Evolutionary conservation across 179 eudicot genomes (phyloP).

Genomic region (Beta corolliflora): DNA sequence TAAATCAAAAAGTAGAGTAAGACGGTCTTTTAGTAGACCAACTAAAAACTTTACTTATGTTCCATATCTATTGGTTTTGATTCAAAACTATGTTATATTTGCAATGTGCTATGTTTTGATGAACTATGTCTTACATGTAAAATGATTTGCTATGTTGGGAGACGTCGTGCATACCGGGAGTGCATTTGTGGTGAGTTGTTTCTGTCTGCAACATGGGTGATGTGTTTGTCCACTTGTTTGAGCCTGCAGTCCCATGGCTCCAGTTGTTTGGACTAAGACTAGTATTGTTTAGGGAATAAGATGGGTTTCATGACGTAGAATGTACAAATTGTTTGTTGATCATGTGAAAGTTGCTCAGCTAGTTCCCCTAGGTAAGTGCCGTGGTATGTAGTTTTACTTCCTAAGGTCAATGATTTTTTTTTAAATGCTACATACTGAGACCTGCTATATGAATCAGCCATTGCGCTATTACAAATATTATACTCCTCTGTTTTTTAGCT

Average conservation of each 20-base stretch:
- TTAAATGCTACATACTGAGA: background rate
- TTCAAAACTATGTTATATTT: background rate
- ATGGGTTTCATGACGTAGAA: background rate
- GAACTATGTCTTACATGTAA: background rate
- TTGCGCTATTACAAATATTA: too few relatives aligned
- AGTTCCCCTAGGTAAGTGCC: background rate
- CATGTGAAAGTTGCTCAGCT: background rate
- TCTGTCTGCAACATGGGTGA: background rate
- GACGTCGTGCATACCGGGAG: background rate
- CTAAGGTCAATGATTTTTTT: background rate
- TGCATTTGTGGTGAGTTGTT: background rate
- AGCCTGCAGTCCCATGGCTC: background rate
- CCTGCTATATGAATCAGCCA: background rate
- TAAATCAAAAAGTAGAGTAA: too few relatives aligned
- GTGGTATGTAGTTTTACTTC: background rate
- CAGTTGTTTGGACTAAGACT: background rate
- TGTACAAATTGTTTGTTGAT: background rate
- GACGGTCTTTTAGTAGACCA: too few relatives aligned
- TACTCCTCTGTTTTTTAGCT: too few relatives aligned
- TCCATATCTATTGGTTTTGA: background rate
- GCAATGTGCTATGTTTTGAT: background rate
- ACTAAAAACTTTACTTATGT: too few relatives aligned
- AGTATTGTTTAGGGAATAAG: background rate
- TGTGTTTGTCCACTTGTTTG: background rate
- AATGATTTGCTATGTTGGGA: background rate